Conservation (phyloP, 129 eudicot genomes). For the Pulicaria dysenterica region DNA sequence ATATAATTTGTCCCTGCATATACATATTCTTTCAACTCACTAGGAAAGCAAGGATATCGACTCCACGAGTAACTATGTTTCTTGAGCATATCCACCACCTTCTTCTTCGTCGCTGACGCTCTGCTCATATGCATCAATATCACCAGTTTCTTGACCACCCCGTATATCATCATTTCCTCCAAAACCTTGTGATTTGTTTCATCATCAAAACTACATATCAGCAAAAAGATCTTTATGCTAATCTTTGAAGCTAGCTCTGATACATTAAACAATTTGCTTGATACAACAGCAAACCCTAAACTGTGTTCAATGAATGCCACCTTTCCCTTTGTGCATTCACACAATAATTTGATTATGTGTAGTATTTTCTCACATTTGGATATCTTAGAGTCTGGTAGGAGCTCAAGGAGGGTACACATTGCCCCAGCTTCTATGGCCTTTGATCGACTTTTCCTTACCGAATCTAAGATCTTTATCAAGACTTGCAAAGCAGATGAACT, state of each 20-base stretch:
- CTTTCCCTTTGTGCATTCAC: conserved; percentile 62
- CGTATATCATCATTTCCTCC: conserved; percentile 58
- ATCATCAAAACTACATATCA: conserved; percentile 50
- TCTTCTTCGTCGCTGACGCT: conserved; percentile 50
- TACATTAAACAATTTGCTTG: conserved; percentile 53
- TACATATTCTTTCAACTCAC: conserved; percentile 39
- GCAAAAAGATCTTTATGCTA: conserved; percentile 53
- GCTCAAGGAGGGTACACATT: conserved; percentile 55
- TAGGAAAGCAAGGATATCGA: conserved; percentile 67
- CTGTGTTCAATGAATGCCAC: conserved; percentile 57
- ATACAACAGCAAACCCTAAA: conserved; percentile 48
- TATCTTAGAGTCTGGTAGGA: conserved; percentile 52
- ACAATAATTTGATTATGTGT: conserved; percentile 44
- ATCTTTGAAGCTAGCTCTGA: conserved; percentile 42
- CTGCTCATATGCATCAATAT: conserved; percentile 53
- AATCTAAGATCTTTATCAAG: conserved; percentile 40
- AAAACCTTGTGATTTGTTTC: conserved; percentile 47
- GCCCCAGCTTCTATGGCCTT: conserved; percentile 73
- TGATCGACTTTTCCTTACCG: conserved; percentile 48
- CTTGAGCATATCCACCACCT: conserved; percentile 49
- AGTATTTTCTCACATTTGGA: conserved; percentile 54
- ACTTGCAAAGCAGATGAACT: conserved; percentile 54
- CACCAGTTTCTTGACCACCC: conserved; percentile 55
- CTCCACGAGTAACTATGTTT: conserved; percentile 49
- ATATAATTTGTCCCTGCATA: background rate